phyloP scores from a whole-genome alignment of 2,329 filamentous ascomycete genomes.

The Cryphonectria nitschkei region DNA sequence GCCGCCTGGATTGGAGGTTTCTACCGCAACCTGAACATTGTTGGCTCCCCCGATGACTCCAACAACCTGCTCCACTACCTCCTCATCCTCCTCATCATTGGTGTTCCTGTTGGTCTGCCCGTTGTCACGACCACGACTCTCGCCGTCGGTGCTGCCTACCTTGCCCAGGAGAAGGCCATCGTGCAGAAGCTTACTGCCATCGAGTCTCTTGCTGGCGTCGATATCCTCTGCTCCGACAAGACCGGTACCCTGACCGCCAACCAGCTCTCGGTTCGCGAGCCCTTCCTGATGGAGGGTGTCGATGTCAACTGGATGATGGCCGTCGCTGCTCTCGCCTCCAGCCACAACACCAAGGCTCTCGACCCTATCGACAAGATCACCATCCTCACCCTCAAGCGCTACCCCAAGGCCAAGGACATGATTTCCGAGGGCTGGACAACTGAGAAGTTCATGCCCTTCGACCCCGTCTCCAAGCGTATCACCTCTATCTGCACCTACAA shows the following conservation, averaged over 20 bases:
- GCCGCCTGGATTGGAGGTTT: conserved; percentile 78
- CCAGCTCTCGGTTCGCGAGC: conserved; percentile 76
- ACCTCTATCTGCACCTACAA: conserved; percentile 71
- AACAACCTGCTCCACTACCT: conserved; percentile 70
- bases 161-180: conserved; percentile 77
- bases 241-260: conserved; percentile 77
- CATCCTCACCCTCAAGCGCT: conserved; percentile 74
- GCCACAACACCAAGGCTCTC: conserved; percentile 78
- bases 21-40: conserved; percentile 71
- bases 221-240: conserved; percentile 82
- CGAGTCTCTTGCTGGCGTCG: conserved; percentile 75
- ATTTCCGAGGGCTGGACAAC: conserved; percentile 75
- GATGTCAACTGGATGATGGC: conserved; percentile 87
- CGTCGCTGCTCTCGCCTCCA: conserved; percentile 74
- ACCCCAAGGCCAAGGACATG: conserved; percentile 77
- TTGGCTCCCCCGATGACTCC: conserved; percentile 59
- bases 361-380: conserved; percentile 82
- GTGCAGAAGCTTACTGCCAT: conserved; percentile 81
- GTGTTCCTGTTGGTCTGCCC: conserved; percentile 79
- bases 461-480: conserved; percentile 80
- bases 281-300: conserved; percentile 75
- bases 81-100: conserved; percentile 73
- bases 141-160: conserved; percentile 76
- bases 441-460: conserved; percentile 77
- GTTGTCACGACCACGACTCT: conserved; percentile 79